These are phyloP conservation scores for Marvania coccoides DNA, from an alignment of 139 green algal genomes.

Conservation along the genomic window DNA sequence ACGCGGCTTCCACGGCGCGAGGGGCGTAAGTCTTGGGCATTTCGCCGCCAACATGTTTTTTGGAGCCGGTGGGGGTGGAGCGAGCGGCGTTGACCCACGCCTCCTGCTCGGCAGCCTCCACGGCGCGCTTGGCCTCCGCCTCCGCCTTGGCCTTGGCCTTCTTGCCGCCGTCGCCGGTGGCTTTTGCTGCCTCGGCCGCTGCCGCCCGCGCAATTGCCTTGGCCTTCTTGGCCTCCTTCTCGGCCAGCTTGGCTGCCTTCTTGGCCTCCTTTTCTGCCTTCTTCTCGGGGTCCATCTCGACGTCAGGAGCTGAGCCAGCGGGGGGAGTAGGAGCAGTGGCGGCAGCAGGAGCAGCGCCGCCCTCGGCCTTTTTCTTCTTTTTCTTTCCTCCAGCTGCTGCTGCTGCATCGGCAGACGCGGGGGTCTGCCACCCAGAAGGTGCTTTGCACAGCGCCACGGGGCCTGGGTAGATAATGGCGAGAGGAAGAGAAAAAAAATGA, in stretches of 20 bases:
- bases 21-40: slow-evolving; percentile 89
- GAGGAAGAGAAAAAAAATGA: not conserved
- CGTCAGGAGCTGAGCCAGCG: not conserved
- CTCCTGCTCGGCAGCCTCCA: slow-evolving; percentile 61
- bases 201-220: slow-evolving; percentile 33
- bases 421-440: slow-evolving; percentile 30
- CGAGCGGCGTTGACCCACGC: slow-evolving; percentile 39
- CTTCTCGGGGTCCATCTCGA: slow-evolving; percentile 61
- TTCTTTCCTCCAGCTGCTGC: slow-evolving; percentile 33
- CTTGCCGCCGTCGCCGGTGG: slow-evolving; percentile 34
- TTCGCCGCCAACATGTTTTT: slow-evolving; percentile 64
- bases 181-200: slow-evolving; percentile 18
- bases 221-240: slow-evolving; percentile 67
- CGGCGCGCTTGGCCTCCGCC: slow-evolving; percentile 72
- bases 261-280: slow-evolving; percentile 59
- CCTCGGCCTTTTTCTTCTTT: slow-evolving; percentile 42
- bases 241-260: slow-evolving; percentile 66
- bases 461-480: slow-evolving; percentile 11
- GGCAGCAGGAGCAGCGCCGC: not conserved
- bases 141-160: slow-evolving; percentile 70
- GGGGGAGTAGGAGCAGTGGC: not conserved
- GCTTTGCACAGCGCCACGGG: slow-evolving; percentile 25
- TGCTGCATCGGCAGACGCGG: slow-evolving; percentile 4
- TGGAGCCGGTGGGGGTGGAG: slow-evolving; percentile 67
- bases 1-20: slow-evolving; percentile 56